A percentile compares a stretch with the other conserved stretches of the same genome.
Evolutionary conservation across 148 eudicot genomes (phyloP).

Genomic region (Fagopyrum tataricum): DNA sequence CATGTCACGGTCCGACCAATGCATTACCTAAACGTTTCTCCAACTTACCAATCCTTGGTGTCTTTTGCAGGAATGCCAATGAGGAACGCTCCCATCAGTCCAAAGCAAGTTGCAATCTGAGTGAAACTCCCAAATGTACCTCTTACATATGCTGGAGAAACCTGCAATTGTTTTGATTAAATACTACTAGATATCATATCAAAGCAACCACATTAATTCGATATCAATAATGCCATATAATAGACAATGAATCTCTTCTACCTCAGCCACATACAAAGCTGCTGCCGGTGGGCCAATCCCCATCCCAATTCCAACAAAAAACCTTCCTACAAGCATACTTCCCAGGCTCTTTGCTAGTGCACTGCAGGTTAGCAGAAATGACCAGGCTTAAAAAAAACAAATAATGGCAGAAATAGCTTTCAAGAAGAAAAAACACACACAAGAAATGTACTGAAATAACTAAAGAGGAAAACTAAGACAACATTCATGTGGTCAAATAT

Average conservation of each 20-base stretch:
- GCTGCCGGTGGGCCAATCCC: slow-evolving; percentile 90
- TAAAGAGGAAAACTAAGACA: background rate
- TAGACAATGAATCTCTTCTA: slow-evolving; percentile 16
- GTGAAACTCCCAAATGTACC: slow-evolving; percentile 92
- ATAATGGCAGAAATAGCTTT: background rate
- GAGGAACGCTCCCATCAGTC: slow-evolving; percentile 56
- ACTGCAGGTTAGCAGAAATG: slow-evolving; percentile 27
- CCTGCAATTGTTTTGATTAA: slow-evolving; percentile 32
- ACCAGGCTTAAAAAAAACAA: background rate
- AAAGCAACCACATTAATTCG: background rate
- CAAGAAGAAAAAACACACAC: background rate
- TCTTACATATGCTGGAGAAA: slow-evolving; percentile 79
- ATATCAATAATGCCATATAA: slow-evolving; percentile 6
- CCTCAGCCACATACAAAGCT: slow-evolving; percentile 90
- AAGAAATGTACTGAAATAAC: background rate
- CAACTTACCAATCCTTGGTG: slow-evolving; percentile 61
- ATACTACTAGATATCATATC: slow-evolving; percentile 10
- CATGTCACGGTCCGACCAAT: background rate
- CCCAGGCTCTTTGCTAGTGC: slow-evolving; percentile 49
- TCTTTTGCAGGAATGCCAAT: slow-evolving; percentile 81
- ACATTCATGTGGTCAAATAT: background rate
- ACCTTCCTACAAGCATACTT: slow-evolving; percentile 83
- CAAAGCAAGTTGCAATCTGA: slow-evolving; percentile 85
- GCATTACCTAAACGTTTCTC: slow-evolving; percentile 7
- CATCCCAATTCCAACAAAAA: slow-evolving; percentile 83